These are phyloP conservation scores for Ministeria vibrans DNA, from an alignment of 78 protist species.

Conservation along the genomic window DNA sequence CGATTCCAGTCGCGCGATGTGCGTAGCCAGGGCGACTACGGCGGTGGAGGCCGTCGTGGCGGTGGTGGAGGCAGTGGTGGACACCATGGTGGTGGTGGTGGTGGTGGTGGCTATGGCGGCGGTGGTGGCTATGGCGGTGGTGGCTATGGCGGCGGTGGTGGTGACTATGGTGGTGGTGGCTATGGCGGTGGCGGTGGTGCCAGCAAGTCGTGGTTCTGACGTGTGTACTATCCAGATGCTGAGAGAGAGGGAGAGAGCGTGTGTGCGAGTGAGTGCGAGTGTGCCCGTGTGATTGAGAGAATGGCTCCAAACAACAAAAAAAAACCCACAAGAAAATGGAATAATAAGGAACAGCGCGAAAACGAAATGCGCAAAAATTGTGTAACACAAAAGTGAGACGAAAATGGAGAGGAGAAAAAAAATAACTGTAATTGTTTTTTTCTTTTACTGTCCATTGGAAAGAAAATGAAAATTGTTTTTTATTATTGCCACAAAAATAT, in stretches of 20 bases:
- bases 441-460: too few species aligned
- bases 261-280: neutral
- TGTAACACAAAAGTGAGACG: neutral
- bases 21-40: conserved; percentile 4
- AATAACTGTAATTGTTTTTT: neutral
- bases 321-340: neutral
- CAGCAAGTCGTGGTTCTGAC: neutral
- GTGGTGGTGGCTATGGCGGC: neutral
- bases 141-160: conserved; percentile 21
- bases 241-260: neutral
- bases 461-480: too few species aligned
- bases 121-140: conserved; percentile 21
- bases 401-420: neutral
- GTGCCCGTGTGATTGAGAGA: neutral
- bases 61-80: conserved; percentile 18
- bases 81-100: conserved; percentile 12
- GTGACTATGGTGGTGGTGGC: neutral
- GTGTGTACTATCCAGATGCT: neutral
- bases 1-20: neutral
- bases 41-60: conserved; percentile 17
- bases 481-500: too few species aligned
- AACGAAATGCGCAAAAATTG: neutral
- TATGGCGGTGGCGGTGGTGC: neutral
- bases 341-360: neutral
- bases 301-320: neutral